Evolutionary conservation across 73 alveolate genomes (phyloP), one percentile per base, ranked within the genome.

Genomic region (Paramecium sexaurelia): DNA sequence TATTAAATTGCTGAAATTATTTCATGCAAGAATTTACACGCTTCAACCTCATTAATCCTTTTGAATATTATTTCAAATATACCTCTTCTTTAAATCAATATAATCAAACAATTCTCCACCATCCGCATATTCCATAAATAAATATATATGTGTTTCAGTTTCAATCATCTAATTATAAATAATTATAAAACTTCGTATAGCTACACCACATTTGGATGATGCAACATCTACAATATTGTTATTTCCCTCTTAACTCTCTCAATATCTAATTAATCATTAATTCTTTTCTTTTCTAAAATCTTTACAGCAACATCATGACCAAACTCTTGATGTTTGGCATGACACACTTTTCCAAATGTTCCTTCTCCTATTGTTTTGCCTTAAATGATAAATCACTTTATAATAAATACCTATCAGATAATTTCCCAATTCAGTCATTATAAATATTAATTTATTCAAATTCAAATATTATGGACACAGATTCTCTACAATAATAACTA

Each of bases 91-190:
- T 51, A 68, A 41, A 13, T 68, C 94, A 26, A 88, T 96, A 91
- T 96, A 96, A 83, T 96, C 98, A 87, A 96, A 93, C 32, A 96
- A 92, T 88, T 96, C 99, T 36, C 97, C 98, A 20, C 98, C 98
- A 71, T 94, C 91, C 40, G 98, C 98, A 88, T 95, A 96, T 92
- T 96, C 98, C 93, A 91, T 96, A 85, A 96, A 91, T 24, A 96
- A 87, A 87, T 94, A 96, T 40, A 95, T 61, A 75, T 94, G 95
- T 32, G 92, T 91, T 75, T 95, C 95, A 19, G 98, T 95, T 95
- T 94, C 96, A 9, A 96, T 96, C 41, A 96, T 96, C 95, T 91
- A 66, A 43, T 40, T 41, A 57, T 82, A 19, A 39, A 26, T 67
- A 78, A 87, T 93, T 92, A 13, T 26, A n/a, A 24, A 68, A 88